Evolutionary conservation across 2,329 filamentous ascomycete genomes (phyloP).

Genomic region (Colletotrichum sp.): DNA sequence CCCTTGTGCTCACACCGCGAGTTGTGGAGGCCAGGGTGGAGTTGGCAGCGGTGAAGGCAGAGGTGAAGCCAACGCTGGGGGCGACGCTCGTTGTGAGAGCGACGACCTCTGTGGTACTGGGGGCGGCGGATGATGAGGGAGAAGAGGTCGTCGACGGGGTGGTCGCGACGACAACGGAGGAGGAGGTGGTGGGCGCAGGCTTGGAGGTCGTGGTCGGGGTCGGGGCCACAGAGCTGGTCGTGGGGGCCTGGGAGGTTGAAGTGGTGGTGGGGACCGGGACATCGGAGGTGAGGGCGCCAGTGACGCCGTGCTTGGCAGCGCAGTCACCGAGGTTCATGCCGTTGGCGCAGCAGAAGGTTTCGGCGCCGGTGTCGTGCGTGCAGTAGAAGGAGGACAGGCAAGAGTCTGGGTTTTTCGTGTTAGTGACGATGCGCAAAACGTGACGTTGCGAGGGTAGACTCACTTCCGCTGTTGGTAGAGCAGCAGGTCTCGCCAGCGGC

Average conservation of each 20-base stretch:
- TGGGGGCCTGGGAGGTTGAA: slow-evolving; percentile 26
- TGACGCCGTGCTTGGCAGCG: slow-evolving; percentile 53
- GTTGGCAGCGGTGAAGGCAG: slow-evolving; percentile 5
- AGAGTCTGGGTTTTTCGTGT: slow-evolving; percentile 49
- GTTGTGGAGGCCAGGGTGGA: slow-evolving; percentile 1
- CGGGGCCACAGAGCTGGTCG: slow-evolving; percentile 24
- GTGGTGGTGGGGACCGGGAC: slow-evolving; percentile 42
- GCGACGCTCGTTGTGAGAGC: not conserved
- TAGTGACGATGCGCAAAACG: not conserved
- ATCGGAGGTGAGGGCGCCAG: slow-evolving; percentile 54
- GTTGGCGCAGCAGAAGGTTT: slow-evolving; percentile 68
- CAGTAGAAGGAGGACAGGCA: slow-evolving; percentile 69
- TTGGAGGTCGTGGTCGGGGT: slow-evolving; percentile 28
- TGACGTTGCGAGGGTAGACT: slow-evolving; percentile 30
- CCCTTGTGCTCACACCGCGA: not conserved
- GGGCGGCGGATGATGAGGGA: not conserved
- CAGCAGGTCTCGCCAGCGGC: slow-evolving; percentile 60
- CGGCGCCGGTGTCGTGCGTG: slow-evolving; percentile 53
- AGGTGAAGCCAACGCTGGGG: slow-evolving; percentile 5
- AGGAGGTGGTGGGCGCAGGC: not conserved
- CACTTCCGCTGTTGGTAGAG: slow-evolving; percentile 61
- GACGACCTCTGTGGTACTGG: not conserved
- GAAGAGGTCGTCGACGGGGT: not conserved
- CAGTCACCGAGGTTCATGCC: slow-evolving; percentile 58
- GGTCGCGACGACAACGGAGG: not conserved